Base-by-base conservation (phyloP, 179 eudicot genomes). In the Spinacia oleracea region DNA sequence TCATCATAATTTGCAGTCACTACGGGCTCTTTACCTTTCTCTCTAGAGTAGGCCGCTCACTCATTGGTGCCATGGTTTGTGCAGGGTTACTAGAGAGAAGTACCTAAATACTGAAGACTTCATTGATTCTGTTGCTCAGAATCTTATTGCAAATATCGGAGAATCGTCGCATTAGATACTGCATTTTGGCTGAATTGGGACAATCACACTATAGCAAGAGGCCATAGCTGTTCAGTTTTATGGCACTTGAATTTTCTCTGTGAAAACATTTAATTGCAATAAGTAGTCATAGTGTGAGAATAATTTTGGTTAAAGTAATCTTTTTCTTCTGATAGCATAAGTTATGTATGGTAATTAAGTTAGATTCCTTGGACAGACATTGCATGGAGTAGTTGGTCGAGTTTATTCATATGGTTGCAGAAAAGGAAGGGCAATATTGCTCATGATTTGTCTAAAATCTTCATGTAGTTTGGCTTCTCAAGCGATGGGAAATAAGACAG, bases 51-150 rank as follows among this genome's bases (percentile, higher is more conserved):
- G 31, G 11, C 4, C 20, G 16, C 68, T 60, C 32, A 58, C 11
- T 75, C 1, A 42, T 18, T 77, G 46, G 67, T 66, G 70, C 62
- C 59, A 21, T 78, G 74, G 71, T 50, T 51, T 76, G 10, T 80
- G 89, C 91, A 96, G 99, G 96, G 94, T 87, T 34, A 77, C 91
- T 20, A 87, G 99, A 83, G 98, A 92, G 75, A 74, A 66, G 16
- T 93, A 93, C 86, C 84, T 93, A 78, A 96, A 85, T 76, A 96
- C 99, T 4, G 96, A 89, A 85, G 98, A 96, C 73, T 96, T 96
- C 79, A 96, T 96, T 34, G 96, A 92, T 63, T 90, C 91, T 73
- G 98, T 96, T 70, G 92, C 90, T 48, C 86, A 89, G 73, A 89
- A 85, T 81, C 95, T 93, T 20, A 78, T 67, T 46, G 63, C 87